phyloP scores from a whole-genome alignment of 1,139 yeast species.

The Nakaseomyces uthaithaninus region DNA sequence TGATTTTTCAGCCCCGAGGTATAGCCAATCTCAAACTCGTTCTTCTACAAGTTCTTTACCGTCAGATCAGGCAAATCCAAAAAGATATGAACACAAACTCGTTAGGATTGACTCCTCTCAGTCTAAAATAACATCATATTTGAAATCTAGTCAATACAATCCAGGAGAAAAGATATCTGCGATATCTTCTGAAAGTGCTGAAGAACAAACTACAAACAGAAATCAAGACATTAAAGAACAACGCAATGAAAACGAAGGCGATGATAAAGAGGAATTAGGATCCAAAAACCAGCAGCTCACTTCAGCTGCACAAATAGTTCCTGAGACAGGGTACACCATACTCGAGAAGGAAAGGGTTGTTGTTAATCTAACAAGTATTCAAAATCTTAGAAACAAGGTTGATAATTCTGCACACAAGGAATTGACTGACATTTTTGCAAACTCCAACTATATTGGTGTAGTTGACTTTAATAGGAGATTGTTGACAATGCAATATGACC shows the following conservation, averaged over 20 bases:
- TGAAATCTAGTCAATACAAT: conserved; percentile 25
- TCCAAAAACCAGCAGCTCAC: not conserved
- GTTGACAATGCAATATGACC: conserved; percentile 76
- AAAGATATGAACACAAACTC: conserved; percentile 50
- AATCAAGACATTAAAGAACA: not conserved
- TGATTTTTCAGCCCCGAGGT: not conserved
- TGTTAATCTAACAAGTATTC: conserved; percentile 54
- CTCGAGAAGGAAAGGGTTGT: conserved; percentile 25
- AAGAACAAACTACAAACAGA: not conserved
- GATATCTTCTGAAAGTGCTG: not conserved
- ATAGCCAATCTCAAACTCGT: conserved; percentile 3
- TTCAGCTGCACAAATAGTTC: not conserved
- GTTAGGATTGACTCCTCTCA: conserved; percentile 73
- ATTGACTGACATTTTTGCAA: conserved; percentile 59
- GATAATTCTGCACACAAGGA: conserved; percentile 41
- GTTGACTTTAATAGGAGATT: conserved; percentile 65
- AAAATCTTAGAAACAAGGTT: conserved; percentile 44
- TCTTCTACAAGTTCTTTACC: conserved; percentile 17
- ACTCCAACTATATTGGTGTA: conserved; percentile 71
- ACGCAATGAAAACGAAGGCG: not conserved
- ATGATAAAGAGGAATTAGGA: conserved; percentile 1
- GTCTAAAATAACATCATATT: conserved; percentile 44
- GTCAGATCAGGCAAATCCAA: conserved; percentile 30
- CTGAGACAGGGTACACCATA: conserved; percentile 11
- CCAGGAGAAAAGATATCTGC: conserved; percentile 4